These are phyloP conservation scores for Chaetomidium leptoderma DNA, from an alignment of 495 filamentous ascomycete species.

Conservation along the genomic window DNA sequence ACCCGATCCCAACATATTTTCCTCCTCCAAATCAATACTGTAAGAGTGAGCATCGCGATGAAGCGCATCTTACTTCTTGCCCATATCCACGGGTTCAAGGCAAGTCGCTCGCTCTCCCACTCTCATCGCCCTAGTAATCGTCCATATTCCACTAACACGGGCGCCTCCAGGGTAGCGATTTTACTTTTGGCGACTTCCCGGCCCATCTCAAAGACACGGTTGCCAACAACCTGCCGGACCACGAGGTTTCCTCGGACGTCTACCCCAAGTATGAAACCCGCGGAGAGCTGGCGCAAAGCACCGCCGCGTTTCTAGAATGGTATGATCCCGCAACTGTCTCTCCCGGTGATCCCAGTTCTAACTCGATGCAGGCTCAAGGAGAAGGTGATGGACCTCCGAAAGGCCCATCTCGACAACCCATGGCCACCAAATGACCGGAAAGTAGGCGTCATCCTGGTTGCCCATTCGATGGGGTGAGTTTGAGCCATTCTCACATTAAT, in stretches of 20 bases:
- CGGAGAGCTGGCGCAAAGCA: constrained; percentile 75
- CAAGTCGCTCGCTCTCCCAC: too few species aligned
- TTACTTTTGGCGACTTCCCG: constrained; percentile 79
- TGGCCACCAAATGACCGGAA: constrained; percentile 83
- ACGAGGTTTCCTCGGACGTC: constrained; percentile 63
- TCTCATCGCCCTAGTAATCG: neutral
- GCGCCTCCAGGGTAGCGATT: constrained; percentile 65
- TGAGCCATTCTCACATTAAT: too few species aligned
- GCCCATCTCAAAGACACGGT: constrained; percentile 65
- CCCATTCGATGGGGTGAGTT: constrained; percentile 82
- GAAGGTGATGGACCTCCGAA: constrained; percentile 83
- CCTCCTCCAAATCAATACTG: too few species aligned
- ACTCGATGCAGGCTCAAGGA: constrained; percentile 66
- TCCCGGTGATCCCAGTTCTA: neutral
- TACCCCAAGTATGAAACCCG: constrained; percentile 92
- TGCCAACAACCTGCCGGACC: constrained; percentile 62
- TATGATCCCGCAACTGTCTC: constrained; percentile 30
- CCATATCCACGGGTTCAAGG: constrained; percentile 96
- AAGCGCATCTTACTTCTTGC: constrained; percentile 78
- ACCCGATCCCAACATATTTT: too few species aligned
- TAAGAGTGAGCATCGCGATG: too few species aligned
- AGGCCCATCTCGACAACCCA: constrained; percentile 62
- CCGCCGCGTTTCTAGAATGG: constrained; percentile 79
- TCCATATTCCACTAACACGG: neutral
- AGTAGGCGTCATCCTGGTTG: constrained; percentile 76